Conservation (phyloP, 768 basidiomycete genomes). For the Gyrodon lividus region DNA sequence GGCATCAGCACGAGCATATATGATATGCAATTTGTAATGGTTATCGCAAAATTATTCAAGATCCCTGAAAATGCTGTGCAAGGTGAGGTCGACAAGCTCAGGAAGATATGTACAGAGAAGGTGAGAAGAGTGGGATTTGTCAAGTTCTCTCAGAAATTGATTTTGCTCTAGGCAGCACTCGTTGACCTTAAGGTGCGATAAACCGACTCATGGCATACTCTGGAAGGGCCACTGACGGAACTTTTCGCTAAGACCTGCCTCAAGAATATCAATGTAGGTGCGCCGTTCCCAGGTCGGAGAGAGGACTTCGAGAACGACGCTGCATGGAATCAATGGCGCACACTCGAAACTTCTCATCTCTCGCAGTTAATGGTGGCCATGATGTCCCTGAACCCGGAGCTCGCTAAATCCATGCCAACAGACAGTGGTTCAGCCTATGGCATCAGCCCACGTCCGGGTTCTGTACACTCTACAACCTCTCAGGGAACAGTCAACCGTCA, state of each 20-base stretch:
- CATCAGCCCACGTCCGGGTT: slow-evolving; percentile 48
- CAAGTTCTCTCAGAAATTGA: neutral
- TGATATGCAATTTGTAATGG: slow-evolving; percentile 77
- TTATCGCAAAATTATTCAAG: slow-evolving; percentile 73
- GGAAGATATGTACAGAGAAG: slow-evolving; percentile 72
- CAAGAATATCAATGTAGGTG: slow-evolving; percentile 86
- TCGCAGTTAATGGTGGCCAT: slow-evolving; percentile 88
- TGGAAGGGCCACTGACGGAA: slow-evolving; percentile 2
- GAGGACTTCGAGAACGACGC: slow-evolving; percentile 84
- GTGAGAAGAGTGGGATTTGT: slow-evolving; percentile 32
- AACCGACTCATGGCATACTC: neutral
- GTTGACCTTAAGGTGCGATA: slow-evolving; percentile 75
- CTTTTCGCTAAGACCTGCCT: slow-evolving; percentile 65
- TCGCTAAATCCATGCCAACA: slow-evolving; percentile 73
- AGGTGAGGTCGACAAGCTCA: slow-evolving; percentile 68
- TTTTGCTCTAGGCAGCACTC: slow-evolving; percentile 64
- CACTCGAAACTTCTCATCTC: slow-evolving; percentile 76
- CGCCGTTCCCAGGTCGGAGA: slow-evolving; percentile 78
- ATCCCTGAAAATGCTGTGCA: slow-evolving; percentile 66
- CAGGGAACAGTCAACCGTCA: slow-evolving; percentile 43
- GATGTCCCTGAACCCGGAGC: slow-evolving; percentile 81
- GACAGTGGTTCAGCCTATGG: slow-evolving; percentile 36
- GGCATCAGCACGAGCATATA: slow-evolving; percentile 46
- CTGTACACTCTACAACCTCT: slow-evolving; percentile 49
- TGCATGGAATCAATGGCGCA: slow-evolving; percentile 83